A percentile compares a stretch with the other conserved stretches of the same genome.
These are phyloP conservation scores for Carpinus viminea DNA, from an alignment of 306 rosid species.

Conservation along the genomic window DNA sequence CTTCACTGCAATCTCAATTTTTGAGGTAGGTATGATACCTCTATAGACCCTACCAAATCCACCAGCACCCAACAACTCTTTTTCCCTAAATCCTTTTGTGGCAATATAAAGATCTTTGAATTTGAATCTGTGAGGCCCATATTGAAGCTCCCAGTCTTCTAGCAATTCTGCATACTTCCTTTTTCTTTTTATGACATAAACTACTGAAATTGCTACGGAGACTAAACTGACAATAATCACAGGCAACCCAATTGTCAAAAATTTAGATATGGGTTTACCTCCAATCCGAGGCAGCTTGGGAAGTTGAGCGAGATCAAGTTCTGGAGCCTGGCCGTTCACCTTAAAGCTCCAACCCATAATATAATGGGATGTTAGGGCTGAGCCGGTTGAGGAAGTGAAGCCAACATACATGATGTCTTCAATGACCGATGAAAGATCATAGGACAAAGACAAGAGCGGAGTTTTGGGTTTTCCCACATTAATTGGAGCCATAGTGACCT, in stretches of 20 bases:
- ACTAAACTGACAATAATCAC: background rate
- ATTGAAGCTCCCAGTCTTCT: constrained; percentile 44
- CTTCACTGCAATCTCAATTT: constrained; percentile 37
- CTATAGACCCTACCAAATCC: constrained; percentile 17
- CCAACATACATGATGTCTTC: too few species aligned
- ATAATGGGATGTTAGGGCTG: too few species aligned
- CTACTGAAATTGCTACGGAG: constrained; percentile 12
- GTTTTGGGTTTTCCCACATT: too few species aligned
- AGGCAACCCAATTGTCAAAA: constrained; percentile 29
- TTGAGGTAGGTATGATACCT: constrained; percentile 25
- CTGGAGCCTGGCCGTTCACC: too few species aligned
- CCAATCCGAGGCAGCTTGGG: constrained; percentile 42
- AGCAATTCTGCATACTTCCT: constrained; percentile 31
- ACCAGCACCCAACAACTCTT: constrained; percentile 30
- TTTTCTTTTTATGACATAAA: constrained; percentile 29
- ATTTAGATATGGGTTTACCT: constrained; percentile 16
- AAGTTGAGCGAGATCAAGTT: constrained; percentile 16
- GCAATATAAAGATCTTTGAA: constrained; percentile 38
- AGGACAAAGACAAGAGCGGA: too few species aligned
- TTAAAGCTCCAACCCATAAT: too few species aligned
- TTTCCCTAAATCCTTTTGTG: constrained; percentile 40
- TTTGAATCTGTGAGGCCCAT: constrained; percentile 40
- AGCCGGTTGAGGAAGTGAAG: too few species aligned
- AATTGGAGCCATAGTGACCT: too few species aligned
- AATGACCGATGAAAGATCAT: too few species aligned